Evolutionary conservation across 441 rosid genomes (phyloP).

Genomic region (Populus hybrid): DNA sequence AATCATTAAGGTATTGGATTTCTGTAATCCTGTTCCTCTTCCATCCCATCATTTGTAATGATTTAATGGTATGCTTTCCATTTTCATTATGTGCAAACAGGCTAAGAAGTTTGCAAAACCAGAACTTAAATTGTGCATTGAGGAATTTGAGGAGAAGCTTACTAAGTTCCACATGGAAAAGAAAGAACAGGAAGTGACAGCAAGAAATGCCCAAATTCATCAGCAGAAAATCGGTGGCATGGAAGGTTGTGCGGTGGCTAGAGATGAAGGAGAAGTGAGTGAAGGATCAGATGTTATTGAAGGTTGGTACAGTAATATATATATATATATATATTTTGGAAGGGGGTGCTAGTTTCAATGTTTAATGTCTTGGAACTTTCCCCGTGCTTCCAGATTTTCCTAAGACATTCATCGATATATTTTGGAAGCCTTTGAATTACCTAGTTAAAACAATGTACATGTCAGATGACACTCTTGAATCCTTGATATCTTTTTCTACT

Average conservation of each 20-base stretch:
- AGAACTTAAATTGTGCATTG: conserved; percentile 83
- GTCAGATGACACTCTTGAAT: too few species aligned
- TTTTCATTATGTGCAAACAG: conserved; percentile 41
- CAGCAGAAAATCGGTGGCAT: conserved; percentile 51
- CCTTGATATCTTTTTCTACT: background rate
- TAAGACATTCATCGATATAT: background rate
- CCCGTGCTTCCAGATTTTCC: background rate
- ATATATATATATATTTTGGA: background rate
- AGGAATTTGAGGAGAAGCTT: conserved; percentile 97
- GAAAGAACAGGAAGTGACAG: conserved; percentile 95
- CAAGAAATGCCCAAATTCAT: conserved; percentile 86
- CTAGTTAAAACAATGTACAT: too few species aligned
- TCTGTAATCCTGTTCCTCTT: conserved; percentile 6
- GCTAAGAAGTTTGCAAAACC: conserved; percentile 95
- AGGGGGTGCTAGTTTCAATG: background rate
- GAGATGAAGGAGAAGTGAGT: conserved; percentile 32
- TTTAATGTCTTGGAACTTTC: background rate
- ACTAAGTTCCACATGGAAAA: conserved; percentile 79
- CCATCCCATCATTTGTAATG: conserved; percentile 7
- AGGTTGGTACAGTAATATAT: conserved; percentile 30
- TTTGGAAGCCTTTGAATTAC: background rate
- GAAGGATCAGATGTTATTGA: conserved; percentile 36
- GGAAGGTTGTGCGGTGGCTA: conserved; percentile 32
- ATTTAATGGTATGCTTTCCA: conserved; percentile 2
- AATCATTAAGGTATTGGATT: conserved; percentile 65